Base-by-base conservation (phyloP, 2,329 filamentous ascomycete genomes). In the Cercospora beticola region DNA sequence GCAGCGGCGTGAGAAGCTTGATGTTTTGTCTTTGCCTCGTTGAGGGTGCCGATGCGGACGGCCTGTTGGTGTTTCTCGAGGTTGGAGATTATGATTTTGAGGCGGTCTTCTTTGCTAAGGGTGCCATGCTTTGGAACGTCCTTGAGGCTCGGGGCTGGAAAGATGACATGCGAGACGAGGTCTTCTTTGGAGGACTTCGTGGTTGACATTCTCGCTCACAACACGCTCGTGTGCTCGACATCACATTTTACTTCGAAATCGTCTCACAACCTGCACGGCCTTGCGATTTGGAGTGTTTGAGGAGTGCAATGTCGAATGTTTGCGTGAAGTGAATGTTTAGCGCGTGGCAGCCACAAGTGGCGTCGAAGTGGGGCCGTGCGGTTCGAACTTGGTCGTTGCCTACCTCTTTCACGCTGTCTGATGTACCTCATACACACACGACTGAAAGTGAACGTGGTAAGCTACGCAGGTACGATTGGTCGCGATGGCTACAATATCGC, bases 21-120 rank as follows among this genome's bases (percentile, higher is more conserved):
- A 8, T 49, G 62, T 33, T 66, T 67, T 23, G 33, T 21, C 10
- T 66, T 68, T 10, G 62, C 70, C 58, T 69, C 68, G 4, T 67
- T 64, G 52, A 74, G 64, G 21, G 74, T 73, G 58, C 68, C 70
- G 36, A 67, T 14, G 18, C 64, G 64, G 3, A 64, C 59, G 7
- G 28, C 52, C 43, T 72, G 67, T 5, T 75, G 71, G 18, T 73
- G 67, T 10, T 67, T 65, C 6, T 75, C 73, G 23, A 76, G 64
- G 40, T 76, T 76, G 16, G 68, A 31, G 31, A 75, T 71, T 60
- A 75, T 75, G 62, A 65, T 66, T 21, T 70, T 66, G 30, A 75
- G 66, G 6, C 66, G 64, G 21, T 73, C 67, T 61, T 73, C 70
- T 63, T 66, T 67, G 65, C 66, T 66, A 7, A 63, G 28, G 26